phyloP scores from a whole-genome alignment of 2,329 filamentous ascomycete genomes.

The Fusarium guadeloupense region DNA sequence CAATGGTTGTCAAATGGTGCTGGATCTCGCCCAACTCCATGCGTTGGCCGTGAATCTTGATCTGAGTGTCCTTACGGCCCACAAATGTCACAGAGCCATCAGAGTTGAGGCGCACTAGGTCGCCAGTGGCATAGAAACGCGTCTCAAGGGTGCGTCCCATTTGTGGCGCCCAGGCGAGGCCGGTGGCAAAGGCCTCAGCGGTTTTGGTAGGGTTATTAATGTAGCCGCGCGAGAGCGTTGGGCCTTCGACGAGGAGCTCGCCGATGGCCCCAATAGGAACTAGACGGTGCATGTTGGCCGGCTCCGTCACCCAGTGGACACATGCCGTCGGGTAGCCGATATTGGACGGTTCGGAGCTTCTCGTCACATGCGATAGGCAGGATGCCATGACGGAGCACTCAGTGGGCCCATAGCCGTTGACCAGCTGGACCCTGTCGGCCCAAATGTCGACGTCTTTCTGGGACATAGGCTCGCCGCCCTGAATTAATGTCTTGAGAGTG shows the following conservation, averaged over 20 bases:
- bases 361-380: not conserved
- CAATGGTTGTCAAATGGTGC: constrained; percentile 1
- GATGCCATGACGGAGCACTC: constrained; percentile 11
- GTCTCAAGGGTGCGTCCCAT: not conserved
- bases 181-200: not conserved
- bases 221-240: constrained; percentile 7
- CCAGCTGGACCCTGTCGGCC: not conserved
- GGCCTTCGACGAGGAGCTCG: constrained; percentile 1
- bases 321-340: constrained; percentile 3
- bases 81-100: not conserved
- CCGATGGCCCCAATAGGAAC: not conserved
- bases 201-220: not conserved
- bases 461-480: constrained; percentile 10
- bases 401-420: constrained; percentile 7
- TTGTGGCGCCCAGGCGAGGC: not conserved
- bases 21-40: not conserved
- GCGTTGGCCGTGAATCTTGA: not conserved
- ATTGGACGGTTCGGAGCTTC: not conserved
- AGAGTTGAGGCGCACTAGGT: not conserved
- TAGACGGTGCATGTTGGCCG: not conserved
- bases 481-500: constrained; percentile 6
- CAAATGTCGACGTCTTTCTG: not conserved
- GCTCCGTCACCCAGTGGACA: constrained; percentile 7
- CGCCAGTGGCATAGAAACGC: constrained; percentile 5
- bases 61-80: not conserved